Evolutionary conservation across 2,329 filamentous ascomycete genomes (phyloP).

Genomic region (Ustilaginoidea virens): DNA sequence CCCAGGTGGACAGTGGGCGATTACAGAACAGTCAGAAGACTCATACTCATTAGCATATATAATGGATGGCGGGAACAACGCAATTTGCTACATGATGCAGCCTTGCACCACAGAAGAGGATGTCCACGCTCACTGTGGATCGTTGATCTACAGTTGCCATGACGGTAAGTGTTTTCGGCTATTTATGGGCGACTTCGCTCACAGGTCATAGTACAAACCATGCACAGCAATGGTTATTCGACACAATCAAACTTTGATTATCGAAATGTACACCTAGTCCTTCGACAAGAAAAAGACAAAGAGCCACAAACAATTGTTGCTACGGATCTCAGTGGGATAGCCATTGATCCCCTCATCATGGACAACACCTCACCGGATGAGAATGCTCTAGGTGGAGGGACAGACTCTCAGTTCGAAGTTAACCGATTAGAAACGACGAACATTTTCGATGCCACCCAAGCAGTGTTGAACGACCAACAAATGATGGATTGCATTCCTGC

Average conservation of each 20-base stretch:
- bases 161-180: slow-evolving; percentile 3
- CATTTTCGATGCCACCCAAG: neutral
- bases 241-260: neutral
- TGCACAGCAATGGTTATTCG: neutral
- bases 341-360: neutral
- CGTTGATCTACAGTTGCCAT: slow-evolving; percentile 5
- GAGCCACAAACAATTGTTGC: too few species aligned
- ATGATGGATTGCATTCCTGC: neutral
- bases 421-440: neutral
- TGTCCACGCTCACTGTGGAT: slow-evolving; percentile 4
- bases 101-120: slow-evolving; percentile 7
- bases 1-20: slow-evolving; percentile 6
- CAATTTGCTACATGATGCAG: slow-evolving; percentile 5
- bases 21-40: slow-evolving; percentile 6
- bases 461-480: neutral
- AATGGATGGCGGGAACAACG: slow-evolving; percentile 3
- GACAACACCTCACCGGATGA: neutral
- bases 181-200: neutral
- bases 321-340: neutral
- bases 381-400: neutral
- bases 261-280: neutral
- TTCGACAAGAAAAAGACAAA: too few species aligned
- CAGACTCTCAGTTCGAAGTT: neutral
- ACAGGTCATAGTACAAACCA: neutral
- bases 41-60: slow-evolving; percentile 4